Evolutionary conservation across 345 rosid species (phyloP), one percentile per base, ranked within the genome.

Genomic region (Moricandia arvensis): DNA sequence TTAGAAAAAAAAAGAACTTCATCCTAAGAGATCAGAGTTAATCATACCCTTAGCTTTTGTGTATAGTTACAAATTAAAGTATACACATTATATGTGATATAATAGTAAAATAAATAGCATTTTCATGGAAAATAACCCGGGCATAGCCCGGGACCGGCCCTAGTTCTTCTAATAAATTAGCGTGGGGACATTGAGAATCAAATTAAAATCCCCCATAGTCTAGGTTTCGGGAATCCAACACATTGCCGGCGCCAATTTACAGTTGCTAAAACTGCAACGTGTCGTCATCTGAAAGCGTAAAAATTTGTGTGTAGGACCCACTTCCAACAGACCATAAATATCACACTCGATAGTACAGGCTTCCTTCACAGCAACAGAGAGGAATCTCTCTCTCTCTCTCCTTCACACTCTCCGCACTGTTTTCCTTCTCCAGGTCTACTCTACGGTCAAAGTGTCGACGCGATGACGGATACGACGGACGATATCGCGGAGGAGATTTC

Each of bases 401-500:
- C 18, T 1, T 62, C 37, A 21, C n/a, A n/a, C n/a, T n/a, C n/a
- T n/a, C n/a, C n/a, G n/a, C 51, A 51, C 75, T 59, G 59, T 43
- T 71, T 60, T 57, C 24, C 37, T 69, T 69, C 64, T 69, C 4
- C 68, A 45, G 35, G 34, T 60, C 68, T 31, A 7, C 35, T 61
- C 26, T 10, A 31, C 53, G 76, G 71, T 64, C 77, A 73, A 64
- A 73, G 37, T 5, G 8, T 18, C 38, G 38, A 35, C 38, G 43
- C 69, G 54, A n/a, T 95, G 99, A 92, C 97, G 85, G 99, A 92
- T 77, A 89, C 93, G 4, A 95, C 96, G 26, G 97, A 95, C 81
- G 99, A 95, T 79, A 90, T 92, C 71, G 93, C 97, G 0, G 97
- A 95, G 83, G 99, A 83, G 70, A 92, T 95, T 70, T 90, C 97